Percentiles rank a stretch among this genome's conserved stretches.
Conservation (phyloP, 1,284 basidiomycete species). For the Cutaneotrichosporon mucoides region DNA sequence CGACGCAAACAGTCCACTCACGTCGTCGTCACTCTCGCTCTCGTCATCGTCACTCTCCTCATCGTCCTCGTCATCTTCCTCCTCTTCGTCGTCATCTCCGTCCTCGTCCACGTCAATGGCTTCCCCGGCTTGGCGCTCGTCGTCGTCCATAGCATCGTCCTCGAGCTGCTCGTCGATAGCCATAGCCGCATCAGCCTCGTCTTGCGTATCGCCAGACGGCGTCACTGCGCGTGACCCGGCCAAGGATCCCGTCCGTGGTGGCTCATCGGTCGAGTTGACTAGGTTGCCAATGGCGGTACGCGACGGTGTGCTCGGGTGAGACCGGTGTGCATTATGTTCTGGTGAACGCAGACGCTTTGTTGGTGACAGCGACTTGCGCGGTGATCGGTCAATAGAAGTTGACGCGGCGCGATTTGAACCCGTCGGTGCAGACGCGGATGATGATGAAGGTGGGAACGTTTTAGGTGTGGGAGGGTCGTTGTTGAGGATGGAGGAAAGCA, state of each 20-base stretch:
- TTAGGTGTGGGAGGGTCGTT: not conserved
- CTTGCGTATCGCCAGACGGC: constrained; percentile 9
- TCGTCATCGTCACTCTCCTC: constrained; percentile 2
- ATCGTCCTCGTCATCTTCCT: constrained; percentile 21
- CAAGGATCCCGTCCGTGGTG: not conserved
- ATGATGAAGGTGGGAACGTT: not conserved
- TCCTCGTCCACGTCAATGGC: constrained; percentile 22
- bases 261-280: constrained; percentile 10
- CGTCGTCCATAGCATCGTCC: constrained; percentile 56
- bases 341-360: not conserved
- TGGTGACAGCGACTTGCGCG: constrained; percentile 10
- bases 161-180: constrained; percentile 11
- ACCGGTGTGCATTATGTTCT: not conserved
- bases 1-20: constrained; percentile 2
- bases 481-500: too few relatives aligned
- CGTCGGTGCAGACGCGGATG: too few relatives aligned
- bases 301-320: constrained; percentile 9
- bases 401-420: too few relatives aligned
- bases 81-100: constrained; percentile 22
- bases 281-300: constrained; percentile 11
- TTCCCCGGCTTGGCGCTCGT: constrained; percentile 14
- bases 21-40: constrained; percentile 1
- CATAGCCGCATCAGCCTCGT: constrained; percentile 16
- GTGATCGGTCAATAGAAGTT: not conserved
- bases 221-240: constrained; percentile 2